Evolutionary conservation across 768 basidiomycete genomes (phyloP), one percentile per base, ranked within the genome.

Genomic region (Clitopilus hobsonii): DNA sequence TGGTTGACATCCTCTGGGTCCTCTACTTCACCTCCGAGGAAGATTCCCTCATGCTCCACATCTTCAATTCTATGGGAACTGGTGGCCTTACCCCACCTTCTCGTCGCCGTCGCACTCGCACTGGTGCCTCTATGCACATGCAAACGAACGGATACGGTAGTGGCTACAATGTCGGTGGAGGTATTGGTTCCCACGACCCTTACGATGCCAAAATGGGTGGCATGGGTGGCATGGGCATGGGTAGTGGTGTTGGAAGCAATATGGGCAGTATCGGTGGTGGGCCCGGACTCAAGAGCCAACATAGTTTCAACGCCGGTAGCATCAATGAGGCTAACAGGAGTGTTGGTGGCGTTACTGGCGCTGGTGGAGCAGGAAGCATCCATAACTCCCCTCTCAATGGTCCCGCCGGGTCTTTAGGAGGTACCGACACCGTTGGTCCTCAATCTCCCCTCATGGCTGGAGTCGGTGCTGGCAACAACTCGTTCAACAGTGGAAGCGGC

Each of bases 1-100:
- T 98, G 58, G 90, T 95, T 55, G 80, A 98, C 77, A 90, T 98
- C 66, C 72, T 98, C 56, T 99, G 96, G 96, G 84, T 95, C 13
- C 83, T 98, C 56, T 97, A 93, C 76, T 96, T 99, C 71, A 97
- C 95, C 2, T 91, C 95, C 1, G 95, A 98, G 65, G 94, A 97
- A 63, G 94, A 95, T 65, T 93, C 94, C 0, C 84, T 93, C 59
- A 71, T 80, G 25, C 81, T 94, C 50, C 82, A 94, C 70, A 63
- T 96, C 59, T 91, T 97, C 81, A 94, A 92, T 69, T 80, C 84
- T n/a, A 74, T 91, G 63, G 91, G 91, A 53, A 89, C 89, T 32
- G 91, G 91, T 53, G 90, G 91, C 38, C 85, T 93, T 49, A 85
- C 88, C 1, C 83, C 89, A 8, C 91, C 92, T 49, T 84, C 86